Conservation (phyloP, 164 flowering plant species). For the Kalanchoe fedtschenkoi region DNA sequence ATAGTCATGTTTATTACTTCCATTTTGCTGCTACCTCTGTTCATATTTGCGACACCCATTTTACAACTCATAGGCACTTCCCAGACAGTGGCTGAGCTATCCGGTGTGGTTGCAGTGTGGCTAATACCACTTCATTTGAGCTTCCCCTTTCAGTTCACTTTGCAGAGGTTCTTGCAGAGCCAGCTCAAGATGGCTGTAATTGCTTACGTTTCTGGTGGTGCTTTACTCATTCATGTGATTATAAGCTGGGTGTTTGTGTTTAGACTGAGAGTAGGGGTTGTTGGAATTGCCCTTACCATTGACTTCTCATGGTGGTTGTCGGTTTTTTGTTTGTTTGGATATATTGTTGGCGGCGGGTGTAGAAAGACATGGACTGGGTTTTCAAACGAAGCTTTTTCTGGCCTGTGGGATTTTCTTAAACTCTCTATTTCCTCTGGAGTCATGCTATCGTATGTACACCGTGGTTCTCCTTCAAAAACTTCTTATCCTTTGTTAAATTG, state of each 20-base stretch:
- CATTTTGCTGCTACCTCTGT: slow-evolving; percentile 28
- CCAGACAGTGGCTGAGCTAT: slow-evolving; percentile 22
- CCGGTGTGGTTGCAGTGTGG: slow-evolving; percentile 32
- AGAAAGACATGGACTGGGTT: slow-evolving; percentile 43
- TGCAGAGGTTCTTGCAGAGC: slow-evolving; percentile 45
- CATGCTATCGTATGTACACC: slow-evolving; percentile 34
- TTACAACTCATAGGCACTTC: slow-evolving; percentile 32
- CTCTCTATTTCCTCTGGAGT: slow-evolving; percentile 42
- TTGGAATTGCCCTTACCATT: slow-evolving; percentile 27
- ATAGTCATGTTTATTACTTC: slow-evolving; percentile 26
- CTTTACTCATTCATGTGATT: slow-evolving; percentile 22
- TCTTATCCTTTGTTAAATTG: background rate
- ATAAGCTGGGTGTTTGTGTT: slow-evolving; percentile 33
- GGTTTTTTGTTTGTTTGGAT: slow-evolving; percentile 23
- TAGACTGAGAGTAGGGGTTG: slow-evolving; percentile 23
- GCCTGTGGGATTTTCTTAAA: slow-evolving; percentile 37
- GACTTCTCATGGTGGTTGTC: slow-evolving; percentile 44
- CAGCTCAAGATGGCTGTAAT: slow-evolving; percentile 33
- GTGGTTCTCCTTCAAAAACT: slow-evolving; percentile 6
- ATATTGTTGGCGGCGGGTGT: slow-evolving; percentile 35
- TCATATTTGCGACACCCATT: slow-evolving; percentile 31
- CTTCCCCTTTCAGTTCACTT: slow-evolving; percentile 33
- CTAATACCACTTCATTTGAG: slow-evolving; percentile 41
- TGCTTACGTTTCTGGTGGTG: slow-evolving; percentile 28
- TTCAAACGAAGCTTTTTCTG: slow-evolving; percentile 30